Evolutionary conservation across 148 eudicot species (phyloP), one percentile per base, ranked within the genome.

Genomic region (Fagopyrum tataricum): DNA sequence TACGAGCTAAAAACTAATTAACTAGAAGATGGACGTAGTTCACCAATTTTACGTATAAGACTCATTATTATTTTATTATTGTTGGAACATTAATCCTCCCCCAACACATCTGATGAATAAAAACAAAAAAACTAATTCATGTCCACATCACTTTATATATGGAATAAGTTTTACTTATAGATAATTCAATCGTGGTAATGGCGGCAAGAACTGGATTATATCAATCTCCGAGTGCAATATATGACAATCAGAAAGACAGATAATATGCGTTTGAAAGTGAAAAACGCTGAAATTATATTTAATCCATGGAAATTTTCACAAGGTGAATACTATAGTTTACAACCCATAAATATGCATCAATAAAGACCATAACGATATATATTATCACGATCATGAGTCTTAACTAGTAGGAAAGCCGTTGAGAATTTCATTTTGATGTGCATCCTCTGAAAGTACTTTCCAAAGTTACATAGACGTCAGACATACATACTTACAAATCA

Each of bases 391-490:
- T 6, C 15, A 59, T 59, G n/a, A n/a, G n/a, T n/a, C n/a, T n/a
- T n/a, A 39, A 39, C 69, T 14, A 37, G 3, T 31, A 31, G 37
- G 69, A 37, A 31, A 31, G 43, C 42, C 23, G 8, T 4, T 13
- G 69, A 37, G 69, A 43, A 64, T 31, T 62, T 59, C 37, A 31
- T 64, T 62, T 62, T 62, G 14, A 37, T 39, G 67, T 61, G 67
- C 69, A 64, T 39, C 69, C 69, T 64, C 69, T 37, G 10, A 55
- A 12, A 61, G 41, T 10, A 24, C 40, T 61, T 61, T 61, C 40
- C 44, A 37, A 39, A 37, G 44, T 64, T 64, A 64, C 69, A 39
- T 64, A 64, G 43, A 64, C 69, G 69, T 64, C 69, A 64, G 42
- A 64, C 69, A 64, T 64, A 53, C 59, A 53, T 26, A 46, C 49